These are phyloP conservation scores for Haplosporangium gracile DNA, from an alignment of 192 early-diverging fungal genomes.

Conservation along the genomic window DNA sequence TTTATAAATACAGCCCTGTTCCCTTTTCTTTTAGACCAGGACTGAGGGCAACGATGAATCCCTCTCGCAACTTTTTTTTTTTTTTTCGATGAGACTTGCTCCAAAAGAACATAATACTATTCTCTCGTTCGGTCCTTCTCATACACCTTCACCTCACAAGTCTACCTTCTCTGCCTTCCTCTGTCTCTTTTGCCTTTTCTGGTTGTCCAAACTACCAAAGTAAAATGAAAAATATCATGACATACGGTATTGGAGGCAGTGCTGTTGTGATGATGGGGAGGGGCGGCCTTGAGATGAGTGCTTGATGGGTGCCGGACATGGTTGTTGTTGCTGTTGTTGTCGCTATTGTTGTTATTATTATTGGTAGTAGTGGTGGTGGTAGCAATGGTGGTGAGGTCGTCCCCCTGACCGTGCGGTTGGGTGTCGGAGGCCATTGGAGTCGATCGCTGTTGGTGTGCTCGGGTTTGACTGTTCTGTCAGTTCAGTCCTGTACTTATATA, in stretches of 20 bases:
- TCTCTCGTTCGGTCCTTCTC: background rate
- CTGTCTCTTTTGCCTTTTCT: background rate
- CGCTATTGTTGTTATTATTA: background rate
- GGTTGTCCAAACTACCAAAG: background rate
- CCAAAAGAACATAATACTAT: background rate
- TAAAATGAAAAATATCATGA: background rate
- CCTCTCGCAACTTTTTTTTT: background rate
- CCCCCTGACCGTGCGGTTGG: conserved; percentile 22
- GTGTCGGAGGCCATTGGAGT: conserved; percentile 50
- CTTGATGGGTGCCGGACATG: background rate
- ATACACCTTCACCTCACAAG: background rate
- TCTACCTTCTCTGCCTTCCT: background rate
- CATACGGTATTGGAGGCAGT: conserved; percentile 6
- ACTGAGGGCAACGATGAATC: background rate
- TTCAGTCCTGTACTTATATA: background rate
- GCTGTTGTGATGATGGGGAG: background rate
- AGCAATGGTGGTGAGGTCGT: background rate
- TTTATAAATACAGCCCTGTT: conserved; percentile 1
- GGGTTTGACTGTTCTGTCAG: background rate
- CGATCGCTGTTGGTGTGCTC: background rate
- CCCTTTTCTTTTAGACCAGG: background rate
- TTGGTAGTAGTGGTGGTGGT: background rate
- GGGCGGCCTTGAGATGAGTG: background rate
- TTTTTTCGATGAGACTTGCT: background rate
- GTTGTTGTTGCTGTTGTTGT: background rate